Conservation (phyloP, 495 filamentous ascomycete genomes). For the Podospora appendiculata region DNA sequence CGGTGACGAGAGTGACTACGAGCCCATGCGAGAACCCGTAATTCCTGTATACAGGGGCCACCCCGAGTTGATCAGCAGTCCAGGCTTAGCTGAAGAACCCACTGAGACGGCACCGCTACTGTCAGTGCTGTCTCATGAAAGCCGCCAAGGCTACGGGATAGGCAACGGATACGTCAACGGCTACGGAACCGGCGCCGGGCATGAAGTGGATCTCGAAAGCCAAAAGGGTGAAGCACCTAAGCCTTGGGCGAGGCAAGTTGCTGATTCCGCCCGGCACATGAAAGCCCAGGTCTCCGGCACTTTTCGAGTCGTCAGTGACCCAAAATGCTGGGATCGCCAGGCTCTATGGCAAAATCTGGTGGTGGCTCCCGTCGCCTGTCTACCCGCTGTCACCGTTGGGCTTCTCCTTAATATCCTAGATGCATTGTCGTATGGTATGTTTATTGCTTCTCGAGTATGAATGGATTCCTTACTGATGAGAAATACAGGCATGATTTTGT, state of each 20-base stretch:
- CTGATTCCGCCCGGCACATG: constrained; percentile 2
- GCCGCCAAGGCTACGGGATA: constrained; percentile 14
- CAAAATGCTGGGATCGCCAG: constrained; percentile 65
- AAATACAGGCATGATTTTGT: constrained; percentile 76
- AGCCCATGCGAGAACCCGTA: not conserved
- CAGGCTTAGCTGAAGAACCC: constrained; percentile 12
- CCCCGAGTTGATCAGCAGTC: not conserved
- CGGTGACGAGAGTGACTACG: constrained; percentile 16
- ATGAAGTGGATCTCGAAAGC: constrained; percentile 31
- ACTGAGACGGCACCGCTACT: constrained; percentile 33
- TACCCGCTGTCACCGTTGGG: constrained; percentile 84
- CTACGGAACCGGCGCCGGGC: constrained; percentile 3
- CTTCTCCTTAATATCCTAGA: constrained; percentile 88
- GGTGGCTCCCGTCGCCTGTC: constrained; percentile 55
- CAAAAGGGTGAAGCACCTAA: constrained; percentile 23
- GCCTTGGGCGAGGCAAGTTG: constrained; percentile 11
- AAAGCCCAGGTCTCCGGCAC: constrained; percentile 2
- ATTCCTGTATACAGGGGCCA: too few species aligned
- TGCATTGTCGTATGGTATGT: constrained; percentile 80
- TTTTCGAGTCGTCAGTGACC: constrained; percentile 32
- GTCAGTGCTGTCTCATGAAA: constrained; percentile 15
- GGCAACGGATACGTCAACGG: constrained; percentile 2
- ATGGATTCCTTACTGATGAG: not conserved
- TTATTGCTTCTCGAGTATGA: not conserved
- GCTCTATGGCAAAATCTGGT: constrained; percentile 57